phyloP scores from a whole-genome alignment of 345 rosid genomes.

The Hirschfeldia incana region DNA sequence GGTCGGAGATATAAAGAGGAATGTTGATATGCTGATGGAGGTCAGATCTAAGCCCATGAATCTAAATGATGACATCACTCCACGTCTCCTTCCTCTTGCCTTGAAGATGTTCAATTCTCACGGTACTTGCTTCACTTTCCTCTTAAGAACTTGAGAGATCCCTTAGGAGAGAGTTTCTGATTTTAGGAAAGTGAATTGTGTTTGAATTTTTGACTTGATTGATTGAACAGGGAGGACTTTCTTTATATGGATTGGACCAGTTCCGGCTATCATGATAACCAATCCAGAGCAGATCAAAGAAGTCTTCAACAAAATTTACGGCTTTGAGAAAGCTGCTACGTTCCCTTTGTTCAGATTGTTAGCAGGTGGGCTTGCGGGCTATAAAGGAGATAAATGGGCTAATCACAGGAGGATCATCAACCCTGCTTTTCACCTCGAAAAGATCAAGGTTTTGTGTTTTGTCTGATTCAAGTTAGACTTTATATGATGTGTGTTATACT shows the following conservation, averaged over 20 bases:
- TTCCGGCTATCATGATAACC: conserved; percentile 41
- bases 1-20: conserved; percentile 47
- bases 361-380: conserved; percentile 36
- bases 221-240: conserved; percentile 43
- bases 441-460: conserved; percentile 45
- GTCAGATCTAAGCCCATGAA: conserved; percentile 40
- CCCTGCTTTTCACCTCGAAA: conserved; percentile 53
- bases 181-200: too few species aligned
- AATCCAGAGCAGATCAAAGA: conserved; percentile 46
- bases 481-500: too few species aligned
- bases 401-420: conserved; percentile 51
- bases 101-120: conserved; percentile 32
- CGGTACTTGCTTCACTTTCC: conserved; percentile 33
- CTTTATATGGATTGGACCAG: conserved; percentile 49
- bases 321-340: conserved; percentile 29
- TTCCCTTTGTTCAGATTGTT: conserved; percentile 39
- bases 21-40: conserved; percentile 24
- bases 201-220: not conserved
- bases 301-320: conserved; percentile 38
- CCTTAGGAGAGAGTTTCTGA: too few species aligned
- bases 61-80: conserved; percentile 40
- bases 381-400: conserved; percentile 50
- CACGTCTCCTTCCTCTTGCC: conserved; percentile 44
- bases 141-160: too few species aligned
- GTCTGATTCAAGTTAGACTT: not conserved